Evolutionary conservation across 2,329 filamentous ascomycete genomes (phyloP).

Genomic region (Ascocoryne sarcoides): DNA sequence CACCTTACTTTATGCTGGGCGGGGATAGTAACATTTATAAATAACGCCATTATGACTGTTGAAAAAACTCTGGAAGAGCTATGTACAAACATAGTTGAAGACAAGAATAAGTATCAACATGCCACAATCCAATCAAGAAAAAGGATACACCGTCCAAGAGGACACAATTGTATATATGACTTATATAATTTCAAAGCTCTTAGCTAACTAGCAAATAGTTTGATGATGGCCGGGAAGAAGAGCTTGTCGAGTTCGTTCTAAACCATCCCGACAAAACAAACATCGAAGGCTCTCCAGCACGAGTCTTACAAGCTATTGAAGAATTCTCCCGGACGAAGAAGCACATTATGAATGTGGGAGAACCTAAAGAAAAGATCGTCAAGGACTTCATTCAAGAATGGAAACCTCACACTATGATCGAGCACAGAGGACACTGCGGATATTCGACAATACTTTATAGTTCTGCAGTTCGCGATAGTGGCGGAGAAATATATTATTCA

Average conservation of each 20-base stretch:
- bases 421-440: constrained; percentile 73
- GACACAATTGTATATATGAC: constrained; percentile 17
- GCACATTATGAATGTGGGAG: constrained; percentile 74
- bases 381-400: constrained; percentile 56
- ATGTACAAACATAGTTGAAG: too few species aligned
- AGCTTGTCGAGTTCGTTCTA: constrained; percentile 63
- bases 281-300: constrained; percentile 53
- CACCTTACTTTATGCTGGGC: too few species aligned
- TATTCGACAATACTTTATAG: constrained; percentile 75
- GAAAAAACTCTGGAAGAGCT: too few species aligned
- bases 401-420: constrained; percentile 63
- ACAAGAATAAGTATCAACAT: constrained; percentile 5
- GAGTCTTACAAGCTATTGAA: constrained; percentile 62
- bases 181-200: not conserved
- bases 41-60: too few species aligned
- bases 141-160: constrained; percentile 20
- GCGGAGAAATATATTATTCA: constrained; percentile 59
- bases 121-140: constrained; percentile 18
- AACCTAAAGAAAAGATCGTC: constrained; percentile 65
- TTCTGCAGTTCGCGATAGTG: constrained; percentile 51
- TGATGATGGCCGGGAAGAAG: constrained; percentile 66
- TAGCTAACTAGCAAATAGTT: constrained; percentile 31
- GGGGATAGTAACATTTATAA: too few species aligned
- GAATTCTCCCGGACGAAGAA: constrained; percentile 56
- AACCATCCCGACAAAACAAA: constrained; percentile 37